Evolutionary conservation across 768 basidiomycete genomes (phyloP), one percentile per base, ranked within the genome.

Genomic region (Panaeolus cyanescens): DNA sequence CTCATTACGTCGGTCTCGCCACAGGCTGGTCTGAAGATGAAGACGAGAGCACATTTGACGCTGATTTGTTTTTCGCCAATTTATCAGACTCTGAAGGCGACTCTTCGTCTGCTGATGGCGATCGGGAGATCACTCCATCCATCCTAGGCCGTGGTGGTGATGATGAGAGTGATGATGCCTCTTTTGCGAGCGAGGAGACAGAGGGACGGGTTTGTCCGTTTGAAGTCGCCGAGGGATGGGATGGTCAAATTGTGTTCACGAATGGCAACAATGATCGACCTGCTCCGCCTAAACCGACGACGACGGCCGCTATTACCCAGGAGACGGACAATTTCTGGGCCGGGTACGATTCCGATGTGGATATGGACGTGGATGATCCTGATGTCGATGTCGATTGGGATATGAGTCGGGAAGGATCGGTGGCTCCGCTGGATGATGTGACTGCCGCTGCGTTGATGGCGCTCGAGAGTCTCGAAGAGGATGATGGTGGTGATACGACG

Each of bases 11-110:
- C 37, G 90, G 89, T 54, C 80, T 91, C 53, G 87, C 83, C 54
- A 88, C 88, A 1, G 87, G 89, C 40, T 94, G 91, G 91, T 89
- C 88, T 37, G 89, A 69, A 33, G 68, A 90, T 19, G 89, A 88
- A 60, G 91, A 88, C 64, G 91, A 92, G 70, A 88, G 86, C 2
- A 85, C 82, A 62, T 91, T 92, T 66, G 92, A 94, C 66, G 92
- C 92, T 9, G 91, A 93, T 62, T 72, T 93, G 0, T 93, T 94
- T 76, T 93, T 94, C 68, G 85, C 88, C 59, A 89, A 92, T 68
- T 83, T 93, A 39, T 85, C 86, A 34, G 90, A 85, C 67, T 73
- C 81, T 1, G 83, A 80, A 57, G 25, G 68, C n/a, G 68, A 63
- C 67, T 65, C 67, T 31, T 66, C 70, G 8, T 68, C 70, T n/a